Conservation (phyloP, 2,329 filamentous ascomycete genomes). For the Penicillium crustosum region DNA sequence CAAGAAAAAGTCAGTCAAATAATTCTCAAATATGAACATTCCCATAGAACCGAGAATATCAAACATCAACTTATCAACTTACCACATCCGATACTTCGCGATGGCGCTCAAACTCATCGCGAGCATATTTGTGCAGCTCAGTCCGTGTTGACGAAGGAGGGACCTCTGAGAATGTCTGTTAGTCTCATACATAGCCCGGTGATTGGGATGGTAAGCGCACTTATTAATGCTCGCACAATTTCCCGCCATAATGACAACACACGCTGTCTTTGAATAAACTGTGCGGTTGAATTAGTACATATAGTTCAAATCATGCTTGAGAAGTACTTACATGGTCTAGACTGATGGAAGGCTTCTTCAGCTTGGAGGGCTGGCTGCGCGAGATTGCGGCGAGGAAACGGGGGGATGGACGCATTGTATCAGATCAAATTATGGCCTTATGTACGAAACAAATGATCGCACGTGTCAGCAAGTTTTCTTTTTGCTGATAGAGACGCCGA, state of each 20-base stretch:
- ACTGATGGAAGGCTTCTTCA: slow-evolving; percentile 39
- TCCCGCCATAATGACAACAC: slow-evolving; percentile 46
- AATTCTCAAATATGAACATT: not conserved
- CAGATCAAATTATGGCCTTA: slow-evolving; percentile 5
- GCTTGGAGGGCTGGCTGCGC: slow-evolving; percentile 32
- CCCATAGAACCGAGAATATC: not conserved
- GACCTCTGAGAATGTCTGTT: slow-evolving; percentile 31
- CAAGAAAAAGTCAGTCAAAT: not conserved
- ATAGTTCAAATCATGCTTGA: not conserved
- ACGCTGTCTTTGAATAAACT: slow-evolving; percentile 47
- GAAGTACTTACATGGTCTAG: slow-evolving; percentile 39
- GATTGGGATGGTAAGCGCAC: slow-evolving; percentile 21
- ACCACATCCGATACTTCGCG: slow-evolving; percentile 45
- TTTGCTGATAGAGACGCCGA: not conserved
- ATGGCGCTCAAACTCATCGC: slow-evolving; percentile 47
- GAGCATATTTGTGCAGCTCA: slow-evolving; percentile 46
- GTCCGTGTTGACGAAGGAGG: slow-evolving; percentile 41
- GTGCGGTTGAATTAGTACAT: not conserved
- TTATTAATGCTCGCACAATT: slow-evolving; percentile 43
- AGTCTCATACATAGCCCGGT: not conserved
- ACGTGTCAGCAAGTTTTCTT: not conserved
- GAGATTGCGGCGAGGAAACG: slow-evolving; percentile 32
- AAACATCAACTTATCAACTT: slow-evolving; percentile 23
- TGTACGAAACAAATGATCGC: not conserved
- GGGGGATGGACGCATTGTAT: slow-evolving; percentile 32